These are phyloP conservation scores for Blastobotrys aristatus DNA, from an alignment of 1,139 yeast species.

Conservation along the genomic window DNA sequence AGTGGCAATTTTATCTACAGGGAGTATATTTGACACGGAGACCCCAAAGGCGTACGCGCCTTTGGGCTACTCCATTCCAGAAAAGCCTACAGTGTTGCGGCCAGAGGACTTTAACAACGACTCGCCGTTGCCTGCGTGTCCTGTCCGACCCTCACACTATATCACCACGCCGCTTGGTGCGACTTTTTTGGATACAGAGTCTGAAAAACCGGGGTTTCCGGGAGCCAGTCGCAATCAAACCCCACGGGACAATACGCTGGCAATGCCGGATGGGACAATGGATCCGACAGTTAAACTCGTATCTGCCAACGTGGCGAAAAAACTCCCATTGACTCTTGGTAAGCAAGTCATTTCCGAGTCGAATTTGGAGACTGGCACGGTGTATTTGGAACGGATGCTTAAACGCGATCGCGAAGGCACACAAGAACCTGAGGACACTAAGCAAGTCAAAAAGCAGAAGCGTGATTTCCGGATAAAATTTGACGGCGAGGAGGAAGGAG, in stretches of 20 bases:
- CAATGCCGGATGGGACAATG: constrained; percentile 3
- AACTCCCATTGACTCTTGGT: constrained; percentile 22
- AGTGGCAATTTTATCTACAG: constrained; percentile 13
- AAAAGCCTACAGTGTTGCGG: constrained; percentile 21
- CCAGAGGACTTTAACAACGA: constrained; percentile 28
- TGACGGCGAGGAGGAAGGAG: constrained; percentile 29
- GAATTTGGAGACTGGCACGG: constrained; percentile 14
- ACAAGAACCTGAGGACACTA: constrained; percentile 19
- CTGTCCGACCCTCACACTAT: constrained; percentile 23
- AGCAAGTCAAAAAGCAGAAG: constrained; percentile 22
- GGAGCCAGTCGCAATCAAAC: constrained; percentile 21
- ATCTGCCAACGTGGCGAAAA: constrained; percentile 7
- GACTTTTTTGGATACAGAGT: constrained; percentile 31
- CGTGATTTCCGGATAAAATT: constrained; percentile 23
- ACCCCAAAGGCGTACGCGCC: constrained; percentile 33
- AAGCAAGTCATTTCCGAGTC: constrained; percentile 17
- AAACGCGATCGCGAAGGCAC: constrained; percentile 22
- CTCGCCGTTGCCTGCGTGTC: constrained; percentile 27
- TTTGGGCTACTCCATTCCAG: constrained; percentile 26
- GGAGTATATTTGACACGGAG: constrained; percentile 26
- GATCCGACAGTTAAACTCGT: constrained; percentile 22
- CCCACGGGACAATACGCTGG: constrained; percentile 16
- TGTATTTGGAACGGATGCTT: constrained; percentile 17
- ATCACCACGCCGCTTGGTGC: constrained; percentile 26
- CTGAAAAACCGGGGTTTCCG: constrained; percentile 22